Evolutionary conservation across 768 basidiomycete species (phyloP).

Genomic region (Rubroboletus satanas): DNA sequence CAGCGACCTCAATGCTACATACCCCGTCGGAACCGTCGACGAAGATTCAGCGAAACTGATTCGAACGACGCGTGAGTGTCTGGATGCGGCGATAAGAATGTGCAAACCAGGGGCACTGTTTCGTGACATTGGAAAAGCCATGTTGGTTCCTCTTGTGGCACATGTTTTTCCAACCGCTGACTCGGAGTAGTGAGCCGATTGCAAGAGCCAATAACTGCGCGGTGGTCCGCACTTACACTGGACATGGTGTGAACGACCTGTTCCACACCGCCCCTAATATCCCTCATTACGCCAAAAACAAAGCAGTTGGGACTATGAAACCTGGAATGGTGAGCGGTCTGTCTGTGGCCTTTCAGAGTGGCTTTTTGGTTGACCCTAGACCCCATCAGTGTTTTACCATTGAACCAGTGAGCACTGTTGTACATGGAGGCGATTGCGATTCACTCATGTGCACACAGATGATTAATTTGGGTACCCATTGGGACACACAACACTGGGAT

Average conservation of each 20-base stretch:
- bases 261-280: constrained; percentile 88
- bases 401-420: constrained; percentile 55
- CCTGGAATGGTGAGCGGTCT: constrained; percentile 71
- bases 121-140: constrained; percentile 81
- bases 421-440: not conserved
- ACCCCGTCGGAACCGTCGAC: constrained; percentile 83
- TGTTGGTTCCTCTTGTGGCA: constrained; percentile 50
- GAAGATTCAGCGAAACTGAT: constrained; percentile 83
- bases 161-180: constrained; percentile 9
- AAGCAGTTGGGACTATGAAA: constrained; percentile 91
- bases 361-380: constrained; percentile 5
- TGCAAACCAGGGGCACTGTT: constrained; percentile 94
- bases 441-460: constrained; percentile 50
- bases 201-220: constrained; percentile 80
- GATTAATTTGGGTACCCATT: constrained; percentile 83
- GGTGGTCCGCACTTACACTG: constrained; percentile 89
- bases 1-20: constrained; percentile 89
- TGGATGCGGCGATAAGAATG: constrained; percentile 85
- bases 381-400: constrained; percentile 64
- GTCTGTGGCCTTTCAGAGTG: not conserved
- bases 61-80: constrained; percentile 70
- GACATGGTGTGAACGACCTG: constrained; percentile 83
- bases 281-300: constrained; percentile 93
- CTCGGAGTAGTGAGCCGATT: constrained; percentile 65
- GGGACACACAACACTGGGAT: constrained; percentile 81